Evolutionary conservation across 2,329 filamentous ascomycete species (phyloP), one percentile per base, ranked within the genome.

Genomic region (Colletotrichum chrysophilum): DNA sequence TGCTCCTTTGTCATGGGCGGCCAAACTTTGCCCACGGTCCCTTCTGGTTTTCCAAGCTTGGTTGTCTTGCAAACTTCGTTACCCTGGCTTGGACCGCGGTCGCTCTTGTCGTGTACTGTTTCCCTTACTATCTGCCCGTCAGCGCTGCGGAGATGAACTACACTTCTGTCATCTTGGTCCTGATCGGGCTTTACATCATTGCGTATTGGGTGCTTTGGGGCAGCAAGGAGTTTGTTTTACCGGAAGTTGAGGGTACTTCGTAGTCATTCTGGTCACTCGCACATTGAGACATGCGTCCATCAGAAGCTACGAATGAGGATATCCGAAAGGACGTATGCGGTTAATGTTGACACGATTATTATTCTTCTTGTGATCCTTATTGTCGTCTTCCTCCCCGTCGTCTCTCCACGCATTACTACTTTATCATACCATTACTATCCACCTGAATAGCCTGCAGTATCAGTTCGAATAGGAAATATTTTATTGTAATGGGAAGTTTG

Each of bases 81-180:
- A 79, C 81, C 75, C 77, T 82, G 4, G 26, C 70, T 7, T 82
- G 81, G 80, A 67, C 78, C 2, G 52, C 74, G 4, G 67, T 80
- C 26, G 79, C 79, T 16, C 55, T 79, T 9, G 34, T 81, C 4
- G 81, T 81, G 60, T 82, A 82, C 38, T 81, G 78, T 56, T 81
- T 82, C 26, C 81, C 81, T 4, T 79, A 77, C 38, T 80, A 81
- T 24, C 32, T 77, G 3, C 77, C 78, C 6, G 79, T 77, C 4
- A 55, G 78, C 26, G 69, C 76, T 0, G 74, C 75, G 4, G 58
- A 76, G 26, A 82, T 82, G 81, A 81, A 81, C 60, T 81, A 81
- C 21, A 78, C 77, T 4, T 80, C 80, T 5, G 76, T 48, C 3
- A 79, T 80, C 1, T 74, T 80, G 30, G 77, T 43, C 5, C 78